Percentiles rank a stretch among this genome's conserved stretches.
These are phyloP conservation scores for Pseudozyma sp. DNA, from an alignment of 1,284 basidiomycete species.

Conservation along the genomic window DNA sequence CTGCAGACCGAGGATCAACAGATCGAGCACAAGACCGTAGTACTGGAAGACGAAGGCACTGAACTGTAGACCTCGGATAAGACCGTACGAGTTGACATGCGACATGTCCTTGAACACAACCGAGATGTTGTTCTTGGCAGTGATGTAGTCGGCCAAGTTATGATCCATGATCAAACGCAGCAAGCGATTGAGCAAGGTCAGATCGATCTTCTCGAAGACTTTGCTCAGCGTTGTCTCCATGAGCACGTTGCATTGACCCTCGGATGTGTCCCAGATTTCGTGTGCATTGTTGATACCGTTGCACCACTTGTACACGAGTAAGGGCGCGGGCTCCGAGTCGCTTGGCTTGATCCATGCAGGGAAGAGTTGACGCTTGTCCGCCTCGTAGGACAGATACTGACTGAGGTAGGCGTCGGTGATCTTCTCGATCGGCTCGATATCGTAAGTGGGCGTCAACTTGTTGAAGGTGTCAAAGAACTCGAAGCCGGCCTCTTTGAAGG, in stretches of 20 bases:
- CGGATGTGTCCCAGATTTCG: slow-evolving; percentile 66
- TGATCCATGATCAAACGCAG: slow-evolving; percentile 69
- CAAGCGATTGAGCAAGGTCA: slow-evolving; percentile 68
- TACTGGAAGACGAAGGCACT: slow-evolving; percentile 69
- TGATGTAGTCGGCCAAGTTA: slow-evolving; percentile 69
- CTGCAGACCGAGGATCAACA: slow-evolving; percentile 67
- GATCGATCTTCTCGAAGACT: slow-evolving; percentile 68
- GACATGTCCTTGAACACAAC: slow-evolving; percentile 69
- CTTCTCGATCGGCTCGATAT: slow-evolving; percentile 69
- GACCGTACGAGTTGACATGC: slow-evolving; percentile 68
- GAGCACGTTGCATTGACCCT: slow-evolving; percentile 68
- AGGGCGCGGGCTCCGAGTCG: slow-evolving; percentile 67
- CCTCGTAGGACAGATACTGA: slow-evolving; percentile 68
- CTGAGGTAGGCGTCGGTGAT: slow-evolving; percentile 69
- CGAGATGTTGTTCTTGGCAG: slow-evolving; percentile 69
- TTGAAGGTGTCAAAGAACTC: slow-evolving; percentile 69
- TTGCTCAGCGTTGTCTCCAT: slow-evolving; percentile 68
- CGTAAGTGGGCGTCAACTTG: slow-evolving; percentile 66
- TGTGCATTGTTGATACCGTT: slow-evolving; percentile 68
- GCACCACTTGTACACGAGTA: slow-evolving; percentile 69
- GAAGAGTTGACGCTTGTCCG: slow-evolving; percentile 69
- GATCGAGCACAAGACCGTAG: slow-evolving; percentile 67
- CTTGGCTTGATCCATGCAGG: slow-evolving; percentile 69
- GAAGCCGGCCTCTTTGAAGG: slow-evolving; percentile 68
- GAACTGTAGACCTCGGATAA: slow-evolving; percentile 69